Conservation (phyloP, 2,329 filamentous ascomycete species). For the Trichoderma cornu-damae region DNA sequence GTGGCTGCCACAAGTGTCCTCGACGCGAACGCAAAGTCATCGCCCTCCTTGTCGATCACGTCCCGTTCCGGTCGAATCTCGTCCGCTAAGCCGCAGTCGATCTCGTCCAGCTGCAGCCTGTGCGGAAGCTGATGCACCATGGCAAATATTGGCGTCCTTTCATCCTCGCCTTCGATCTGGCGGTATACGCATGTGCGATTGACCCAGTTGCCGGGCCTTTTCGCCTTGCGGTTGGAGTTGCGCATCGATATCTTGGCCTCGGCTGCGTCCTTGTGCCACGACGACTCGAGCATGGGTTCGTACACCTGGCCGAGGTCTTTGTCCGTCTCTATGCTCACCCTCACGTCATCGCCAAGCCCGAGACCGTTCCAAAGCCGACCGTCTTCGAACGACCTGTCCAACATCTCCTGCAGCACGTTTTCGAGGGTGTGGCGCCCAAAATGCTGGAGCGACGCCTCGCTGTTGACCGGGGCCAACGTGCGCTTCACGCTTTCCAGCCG, state of each 20-base stretch:
- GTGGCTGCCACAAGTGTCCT: conserved; percentile 33
- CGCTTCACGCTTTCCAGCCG: conserved; percentile 33
- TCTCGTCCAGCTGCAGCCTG: conserved; percentile 32
- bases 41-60: conserved; percentile 31
- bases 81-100: conserved; percentile 31
- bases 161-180: background rate
- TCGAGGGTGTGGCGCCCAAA: conserved; percentile 35
- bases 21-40: conserved; percentile 29
- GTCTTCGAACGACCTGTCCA: conserved; percentile 29
- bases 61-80: conserved; percentile 33
- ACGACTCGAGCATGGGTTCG: conserved; percentile 9
- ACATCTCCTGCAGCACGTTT: conserved; percentile 32
- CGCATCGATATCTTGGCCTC: conserved; percentile 6
- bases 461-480: conserved; percentile 31
- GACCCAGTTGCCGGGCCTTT: conserved; percentile 26
- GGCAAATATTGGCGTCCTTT: conserved; percentile 25
- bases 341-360: conserved; percentile 31
- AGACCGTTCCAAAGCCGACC: conserved; percentile 27
- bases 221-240: conserved; percentile 5
- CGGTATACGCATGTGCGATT: conserved; percentile 32
- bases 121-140: conserved; percentile 39
- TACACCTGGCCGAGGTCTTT: conserved; percentile 12
- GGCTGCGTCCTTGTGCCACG: conserved; percentile 1
- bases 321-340: background rate
- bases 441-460: conserved; percentile 32